phyloP scores from a whole-genome alignment of 2,329 filamentous ascomycete genomes.

The Trichoderma brevicompactum region DNA sequence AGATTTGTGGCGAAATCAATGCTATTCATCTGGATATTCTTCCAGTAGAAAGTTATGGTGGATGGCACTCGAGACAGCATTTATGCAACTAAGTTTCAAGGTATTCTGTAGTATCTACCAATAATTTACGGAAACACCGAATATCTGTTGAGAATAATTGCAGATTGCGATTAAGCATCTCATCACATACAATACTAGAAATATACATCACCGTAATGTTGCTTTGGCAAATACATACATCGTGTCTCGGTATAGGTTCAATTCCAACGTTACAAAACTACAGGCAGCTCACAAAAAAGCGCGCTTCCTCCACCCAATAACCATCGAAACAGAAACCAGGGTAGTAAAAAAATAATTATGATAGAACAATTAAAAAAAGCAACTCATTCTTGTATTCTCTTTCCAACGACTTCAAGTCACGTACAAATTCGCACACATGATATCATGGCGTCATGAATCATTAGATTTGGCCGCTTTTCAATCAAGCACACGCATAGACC shows the following conservation, averaged over 20 bases:
- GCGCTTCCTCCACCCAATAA: not conserved
- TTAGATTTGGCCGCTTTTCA: conserved; percentile 15
- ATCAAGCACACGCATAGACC: not conserved
- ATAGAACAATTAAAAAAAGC: not conserved
- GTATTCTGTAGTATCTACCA: too few relatives aligned
- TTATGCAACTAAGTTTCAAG: too few relatives aligned
- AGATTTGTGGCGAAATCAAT: too few relatives aligned
- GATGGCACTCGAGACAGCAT: too few relatives aligned
- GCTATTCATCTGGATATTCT: too few relatives aligned
- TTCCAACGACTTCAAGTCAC: not conserved
- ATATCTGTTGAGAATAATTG: not conserved
- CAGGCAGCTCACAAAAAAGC: not conserved
- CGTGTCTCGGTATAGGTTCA: not conserved
- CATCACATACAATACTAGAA: too few relatives aligned
- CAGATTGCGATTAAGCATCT: not conserved
- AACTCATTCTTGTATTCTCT: not conserved
- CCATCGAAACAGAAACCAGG: not conserved
- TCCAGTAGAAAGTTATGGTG: too few relatives aligned
- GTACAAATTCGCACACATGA: not conserved
- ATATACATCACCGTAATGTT: not conserved
- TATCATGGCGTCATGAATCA: conserved; percentile 21
- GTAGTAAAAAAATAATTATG: too few relatives aligned
- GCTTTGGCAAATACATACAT: not conserved
- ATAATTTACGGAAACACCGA: not conserved
- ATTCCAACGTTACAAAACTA: not conserved